Evolutionary conservation across 345 rosid species (phyloP).

Genomic region (Murraya paniculata): DNA sequence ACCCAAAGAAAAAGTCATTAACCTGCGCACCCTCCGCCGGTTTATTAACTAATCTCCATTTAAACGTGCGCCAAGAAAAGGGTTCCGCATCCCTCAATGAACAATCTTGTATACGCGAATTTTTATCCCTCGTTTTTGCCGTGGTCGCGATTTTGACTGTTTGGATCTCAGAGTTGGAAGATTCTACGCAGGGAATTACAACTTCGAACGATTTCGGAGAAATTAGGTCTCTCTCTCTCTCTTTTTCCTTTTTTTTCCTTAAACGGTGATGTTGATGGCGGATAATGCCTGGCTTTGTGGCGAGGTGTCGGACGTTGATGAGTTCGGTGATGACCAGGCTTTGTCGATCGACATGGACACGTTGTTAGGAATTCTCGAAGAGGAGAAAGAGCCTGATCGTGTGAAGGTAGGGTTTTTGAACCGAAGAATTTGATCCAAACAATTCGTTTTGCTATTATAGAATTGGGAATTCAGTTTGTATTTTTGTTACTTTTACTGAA

Average conservation of each 20-base stretch:
- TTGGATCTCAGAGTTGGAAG: neutral
- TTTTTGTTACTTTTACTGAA: neutral
- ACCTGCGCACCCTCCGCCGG: constrained; percentile 1
- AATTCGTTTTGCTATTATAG: neutral
- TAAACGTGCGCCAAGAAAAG: constrained; percentile 28
- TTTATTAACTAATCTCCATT: constrained; percentile 24
- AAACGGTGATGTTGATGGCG: constrained; percentile 30
- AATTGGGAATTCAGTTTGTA: neutral
- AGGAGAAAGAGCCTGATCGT: constrained; percentile 27
- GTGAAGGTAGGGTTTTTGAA: constrained; percentile 36
- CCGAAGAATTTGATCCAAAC: constrained; percentile 2
- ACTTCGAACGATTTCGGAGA: neutral
- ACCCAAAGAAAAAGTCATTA: constrained; percentile 9
- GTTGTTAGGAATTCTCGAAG: constrained; percentile 37
- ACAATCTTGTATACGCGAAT: neutral
- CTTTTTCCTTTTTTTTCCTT: constrained; percentile 3
- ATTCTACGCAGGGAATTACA: neutral
- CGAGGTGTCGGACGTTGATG: constrained; percentile 19
- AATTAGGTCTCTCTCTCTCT: neutral
- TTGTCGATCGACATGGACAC: constrained; percentile 41
- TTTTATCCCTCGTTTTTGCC: neutral
- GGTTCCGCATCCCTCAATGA: constrained; percentile 26
- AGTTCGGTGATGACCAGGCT: constrained; percentile 16
- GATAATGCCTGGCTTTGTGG: constrained; percentile 25
- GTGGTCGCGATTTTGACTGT: constrained; percentile 7